phyloP scores from a whole-genome alignment of 139 green algal genomes.

The Eudorina sp. region DNA sequence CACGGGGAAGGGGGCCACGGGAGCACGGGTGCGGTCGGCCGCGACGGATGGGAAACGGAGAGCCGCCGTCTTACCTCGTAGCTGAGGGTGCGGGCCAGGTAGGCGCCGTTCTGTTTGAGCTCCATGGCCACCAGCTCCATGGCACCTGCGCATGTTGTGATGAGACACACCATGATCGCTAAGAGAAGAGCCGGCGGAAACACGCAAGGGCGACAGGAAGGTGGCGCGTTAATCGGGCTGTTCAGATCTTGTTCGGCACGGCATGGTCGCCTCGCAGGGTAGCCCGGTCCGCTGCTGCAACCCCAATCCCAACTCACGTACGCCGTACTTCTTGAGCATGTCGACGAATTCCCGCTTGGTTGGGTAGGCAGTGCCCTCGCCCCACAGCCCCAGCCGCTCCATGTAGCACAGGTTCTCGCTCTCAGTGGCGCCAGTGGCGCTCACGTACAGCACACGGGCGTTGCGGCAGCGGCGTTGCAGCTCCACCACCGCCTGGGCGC shows the following conservation, averaged over 20 bases:
- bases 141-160: constrained; percentile 49
- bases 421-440: constrained; percentile 75
- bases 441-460: constrained; percentile 75
- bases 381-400: constrained; percentile 77
- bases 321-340: constrained; percentile 50
- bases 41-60: neutral
- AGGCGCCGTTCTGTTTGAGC: constrained; percentile 68
- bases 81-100: constrained; percentile 68
- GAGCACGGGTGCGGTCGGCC: too few species aligned
- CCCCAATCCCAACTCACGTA: constrained; percentile 46
- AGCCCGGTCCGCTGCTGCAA: too few species aligned
- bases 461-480: constrained; percentile 66
- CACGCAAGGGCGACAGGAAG: neutral
- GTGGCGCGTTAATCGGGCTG: too few species aligned
- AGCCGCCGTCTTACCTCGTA: constrained; percentile 56
- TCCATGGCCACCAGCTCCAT: constrained; percentile 80
- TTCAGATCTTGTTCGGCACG: too few species aligned
- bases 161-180: too few species aligned
- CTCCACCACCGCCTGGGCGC: constrained; percentile 61
- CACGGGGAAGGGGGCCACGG: too few species aligned
- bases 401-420: constrained; percentile 78
- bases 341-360: constrained; percentile 52
- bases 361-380: constrained; percentile 58
- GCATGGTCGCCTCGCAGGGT: too few species aligned
- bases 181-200: too few species aligned